These are phyloP conservation scores for Jaltomata sinuosa DNA, from an alignment of 257 asterid genomes.

Conservation along the genomic window DNA sequence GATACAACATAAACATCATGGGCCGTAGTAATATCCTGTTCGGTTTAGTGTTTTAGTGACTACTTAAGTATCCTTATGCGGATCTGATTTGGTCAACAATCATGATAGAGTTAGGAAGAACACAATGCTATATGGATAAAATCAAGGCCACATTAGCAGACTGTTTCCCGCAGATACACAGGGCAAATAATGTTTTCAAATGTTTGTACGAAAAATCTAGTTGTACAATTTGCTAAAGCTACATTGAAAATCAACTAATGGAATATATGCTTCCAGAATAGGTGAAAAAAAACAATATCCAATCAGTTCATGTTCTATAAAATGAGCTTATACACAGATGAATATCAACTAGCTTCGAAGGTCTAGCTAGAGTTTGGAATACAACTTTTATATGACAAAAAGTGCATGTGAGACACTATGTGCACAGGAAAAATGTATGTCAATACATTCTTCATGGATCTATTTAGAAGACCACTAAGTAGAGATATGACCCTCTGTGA, in stretches of 20 bases:
- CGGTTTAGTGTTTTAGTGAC: background rate
- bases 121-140: background rate
- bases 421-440: background rate
- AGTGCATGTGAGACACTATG: background rate
- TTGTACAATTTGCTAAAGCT: background rate
- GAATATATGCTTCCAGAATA: background rate
- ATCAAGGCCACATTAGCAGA: background rate
- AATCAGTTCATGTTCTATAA: background rate
- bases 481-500: background rate
- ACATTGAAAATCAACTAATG: background rate
- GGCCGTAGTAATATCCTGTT: background rate
- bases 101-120: background rate
- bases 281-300: background rate
- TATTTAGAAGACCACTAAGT: background rate
- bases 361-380: background rate
- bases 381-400: background rate
- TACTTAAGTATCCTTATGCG: background rate
- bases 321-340: background rate
- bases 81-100: background rate
- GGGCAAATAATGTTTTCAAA: background rate
- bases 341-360: background rate
- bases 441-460: background rate
- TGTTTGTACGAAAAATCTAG: background rate
- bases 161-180: background rate
- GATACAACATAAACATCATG: background rate